Evolutionary conservation across 140 eudicot genomes (phyloP).

Genomic region (Cichorium intybus): DNA sequence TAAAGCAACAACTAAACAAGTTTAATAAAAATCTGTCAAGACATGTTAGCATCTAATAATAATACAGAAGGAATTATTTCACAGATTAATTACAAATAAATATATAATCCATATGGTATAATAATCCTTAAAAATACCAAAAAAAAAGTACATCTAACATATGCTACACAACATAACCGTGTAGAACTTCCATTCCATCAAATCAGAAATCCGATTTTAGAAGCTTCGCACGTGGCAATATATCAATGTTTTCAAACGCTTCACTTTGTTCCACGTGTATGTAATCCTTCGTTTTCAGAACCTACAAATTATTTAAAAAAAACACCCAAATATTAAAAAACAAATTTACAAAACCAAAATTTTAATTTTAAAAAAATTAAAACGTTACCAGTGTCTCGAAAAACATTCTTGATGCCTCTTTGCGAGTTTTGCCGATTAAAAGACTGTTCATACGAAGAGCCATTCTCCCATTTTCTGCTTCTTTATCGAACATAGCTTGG

Average conservation of each 20-base stretch:
- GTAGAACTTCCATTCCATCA: neutral
- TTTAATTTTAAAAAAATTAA: neutral
- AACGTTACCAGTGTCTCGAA: constrained; percentile 81
- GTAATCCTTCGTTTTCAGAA: constrained; percentile 73
- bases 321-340: neutral
- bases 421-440: constrained; percentile 54
- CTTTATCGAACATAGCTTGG: constrained; percentile 52
- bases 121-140: neutral
- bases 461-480: constrained; percentile 37
- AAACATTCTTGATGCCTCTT: constrained; percentile 86
- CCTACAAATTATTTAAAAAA: constrained; percentile 32
- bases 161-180: constrained; percentile 2
- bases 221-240: constrained; percentile 52
- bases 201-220: constrained; percentile 51
- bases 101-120: neutral
- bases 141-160: no score
- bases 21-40: neutral
- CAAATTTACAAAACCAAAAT: no score
- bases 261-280: constrained; percentile 53
- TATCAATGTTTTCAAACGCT: constrained; percentile 40
- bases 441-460: constrained; percentile 46
- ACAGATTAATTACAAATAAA: neutral
- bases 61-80: neutral
- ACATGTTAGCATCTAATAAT: neutral
- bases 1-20: neutral